Conservation (phyloP, 2,329 filamentous ascomycete genomes). For the Chrysosporium queenslandicum region DNA sequence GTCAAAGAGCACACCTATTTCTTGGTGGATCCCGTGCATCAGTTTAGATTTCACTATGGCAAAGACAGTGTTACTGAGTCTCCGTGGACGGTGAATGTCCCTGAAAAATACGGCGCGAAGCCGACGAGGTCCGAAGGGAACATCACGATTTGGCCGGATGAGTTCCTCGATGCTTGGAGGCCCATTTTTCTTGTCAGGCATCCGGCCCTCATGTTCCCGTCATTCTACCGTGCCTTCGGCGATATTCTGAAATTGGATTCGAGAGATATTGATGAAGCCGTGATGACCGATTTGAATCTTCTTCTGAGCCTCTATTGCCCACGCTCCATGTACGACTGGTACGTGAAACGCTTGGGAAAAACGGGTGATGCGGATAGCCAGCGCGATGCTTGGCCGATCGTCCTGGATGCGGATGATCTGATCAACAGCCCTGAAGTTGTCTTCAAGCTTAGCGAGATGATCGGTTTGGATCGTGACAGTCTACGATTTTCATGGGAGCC, state of each 20-base stretch:
- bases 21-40: slow-evolving; percentile 8
- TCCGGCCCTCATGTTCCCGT: slow-evolving; percentile 33
- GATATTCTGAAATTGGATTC: slow-evolving; percentile 15
- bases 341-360: slow-evolving; percentile 19
- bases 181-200: slow-evolving; percentile 33
- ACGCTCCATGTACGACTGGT: slow-evolving; percentile 31
- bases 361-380: not conserved
- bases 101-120: slow-evolving; percentile 10
- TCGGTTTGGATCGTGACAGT: slow-evolving; percentile 27
- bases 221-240: slow-evolving; percentile 27
- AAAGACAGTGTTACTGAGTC: slow-evolving; percentile 1
- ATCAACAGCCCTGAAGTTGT: slow-evolving; percentile 29
- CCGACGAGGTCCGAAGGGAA: slow-evolving; percentile 24
- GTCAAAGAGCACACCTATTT: slow-evolving; percentile 30
- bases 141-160: slow-evolving; percentile 29
- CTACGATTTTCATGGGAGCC: slow-evolving; percentile 27
- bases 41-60: slow-evolving; percentile 7
- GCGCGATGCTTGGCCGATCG: slow-evolving; percentile 20
- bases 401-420: slow-evolving; percentile 34
- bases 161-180: slow-evolving; percentile 27
- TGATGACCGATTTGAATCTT: slow-evolving; percentile 8
- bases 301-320: slow-evolving; percentile 27
- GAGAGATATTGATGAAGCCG: slow-evolving; percentile 16
- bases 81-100: slow-evolving; percentile 7
- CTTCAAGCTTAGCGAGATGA: slow-evolving; percentile 21